A percentile compares a stretch with the other conserved stretches of the same genome.
Evolutionary conservation across 805 yeast species (phyloP).

Genomic region (Maudiozyma pseudohumilis): DNA sequence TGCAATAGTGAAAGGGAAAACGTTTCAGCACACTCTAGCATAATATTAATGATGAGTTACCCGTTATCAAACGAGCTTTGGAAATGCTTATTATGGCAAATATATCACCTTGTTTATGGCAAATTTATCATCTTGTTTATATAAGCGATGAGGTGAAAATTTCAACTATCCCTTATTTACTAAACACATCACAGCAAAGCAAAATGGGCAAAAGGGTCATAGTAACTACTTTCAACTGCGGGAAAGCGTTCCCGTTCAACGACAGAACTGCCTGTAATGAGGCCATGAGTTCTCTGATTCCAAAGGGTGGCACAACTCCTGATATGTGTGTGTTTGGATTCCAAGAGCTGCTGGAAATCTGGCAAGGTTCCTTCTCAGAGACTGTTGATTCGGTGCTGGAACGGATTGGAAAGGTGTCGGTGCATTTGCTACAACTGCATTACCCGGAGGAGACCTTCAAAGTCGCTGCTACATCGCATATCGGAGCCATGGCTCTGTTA

Average conservation of each 20-base stretch:
- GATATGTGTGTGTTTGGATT: constrained; percentile 52
- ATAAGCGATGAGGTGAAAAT: too few species aligned
- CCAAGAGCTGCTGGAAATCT: constrained; percentile 50
- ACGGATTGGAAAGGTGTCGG: constrained; percentile 27
- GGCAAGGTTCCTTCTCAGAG: constrained; percentile 41
- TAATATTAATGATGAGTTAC: too few species aligned
- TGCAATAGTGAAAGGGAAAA: too few species aligned
- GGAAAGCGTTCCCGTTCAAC: constrained; percentile 34
- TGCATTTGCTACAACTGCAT: constrained; percentile 29
- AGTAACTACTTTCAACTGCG: constrained; percentile 47
- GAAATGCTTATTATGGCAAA: too few species aligned
- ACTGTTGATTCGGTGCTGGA: constrained; percentile 32
- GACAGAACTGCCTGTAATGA: constrained; percentile 28
- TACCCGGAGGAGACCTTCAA: constrained; percentile 33
- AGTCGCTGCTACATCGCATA: constrained; percentile 34
- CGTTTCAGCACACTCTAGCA: too few species aligned
- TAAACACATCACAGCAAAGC: too few species aligned
- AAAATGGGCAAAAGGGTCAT: too few species aligned
- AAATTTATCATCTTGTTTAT: too few species aligned
- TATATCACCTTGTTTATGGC: too few species aligned
- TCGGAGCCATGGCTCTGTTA: constrained; percentile 52
- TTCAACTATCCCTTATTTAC: too few species aligned
- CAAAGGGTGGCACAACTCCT: constrained; percentile 19
- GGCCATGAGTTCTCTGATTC: constrained; percentile 25
- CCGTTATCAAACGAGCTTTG: too few species aligned